phyloP scores from a whole-genome alignment of 1,284 basidiomycete genomes.

The Pholiota adiposa region DNA sequence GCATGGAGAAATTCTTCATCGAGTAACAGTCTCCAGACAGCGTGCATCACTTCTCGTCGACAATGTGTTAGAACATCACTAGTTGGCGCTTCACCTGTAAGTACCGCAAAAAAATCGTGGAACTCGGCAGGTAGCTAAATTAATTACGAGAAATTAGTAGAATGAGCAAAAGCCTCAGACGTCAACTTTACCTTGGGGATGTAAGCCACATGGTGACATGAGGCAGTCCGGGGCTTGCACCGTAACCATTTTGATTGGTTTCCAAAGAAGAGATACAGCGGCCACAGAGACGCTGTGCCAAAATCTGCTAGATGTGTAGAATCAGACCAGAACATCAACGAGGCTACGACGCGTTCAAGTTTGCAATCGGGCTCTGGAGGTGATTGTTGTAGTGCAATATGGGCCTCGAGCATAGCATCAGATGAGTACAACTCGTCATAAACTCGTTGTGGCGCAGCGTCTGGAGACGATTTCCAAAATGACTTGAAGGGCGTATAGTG shows the following conservation, averaged over 20 bases:
- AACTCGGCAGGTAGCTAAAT: constrained; percentile 25
- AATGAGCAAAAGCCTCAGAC: too few species aligned
- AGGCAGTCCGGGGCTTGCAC: constrained; percentile 20
- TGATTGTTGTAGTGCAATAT: constrained; percentile 23
- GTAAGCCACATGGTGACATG: constrained; percentile 30
- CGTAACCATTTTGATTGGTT: constrained; percentile 33
- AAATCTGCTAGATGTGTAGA: constrained; percentile 32
- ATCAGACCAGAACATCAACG: constrained; percentile 39
- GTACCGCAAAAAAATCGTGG: constrained; percentile 16
- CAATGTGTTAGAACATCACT: constrained; percentile 16
- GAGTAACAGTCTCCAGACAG: constrained; percentile 23
- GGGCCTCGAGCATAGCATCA: constrained; percentile 27
- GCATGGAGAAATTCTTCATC: constrained; percentile 24
- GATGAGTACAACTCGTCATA: constrained; percentile 35
- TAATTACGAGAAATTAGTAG: not conserved
- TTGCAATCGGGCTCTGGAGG: constrained; percentile 4
- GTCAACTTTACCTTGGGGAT: constrained; percentile 24
- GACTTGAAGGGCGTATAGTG: constrained; percentile 23
- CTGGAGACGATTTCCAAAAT: constrained; percentile 15
- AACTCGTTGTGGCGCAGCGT: constrained; percentile 15
- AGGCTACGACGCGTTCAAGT: constrained; percentile 27
- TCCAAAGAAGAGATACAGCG: constrained; percentile 27
- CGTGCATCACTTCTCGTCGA: constrained; percentile 24
- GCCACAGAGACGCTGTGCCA: constrained; percentile 27
- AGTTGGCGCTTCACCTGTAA: constrained; percentile 14